Evolutionary conservation across 2,329 filamentous ascomycete species (phyloP).

Genomic region (Teratosphaeria epicoccoides): DNA sequence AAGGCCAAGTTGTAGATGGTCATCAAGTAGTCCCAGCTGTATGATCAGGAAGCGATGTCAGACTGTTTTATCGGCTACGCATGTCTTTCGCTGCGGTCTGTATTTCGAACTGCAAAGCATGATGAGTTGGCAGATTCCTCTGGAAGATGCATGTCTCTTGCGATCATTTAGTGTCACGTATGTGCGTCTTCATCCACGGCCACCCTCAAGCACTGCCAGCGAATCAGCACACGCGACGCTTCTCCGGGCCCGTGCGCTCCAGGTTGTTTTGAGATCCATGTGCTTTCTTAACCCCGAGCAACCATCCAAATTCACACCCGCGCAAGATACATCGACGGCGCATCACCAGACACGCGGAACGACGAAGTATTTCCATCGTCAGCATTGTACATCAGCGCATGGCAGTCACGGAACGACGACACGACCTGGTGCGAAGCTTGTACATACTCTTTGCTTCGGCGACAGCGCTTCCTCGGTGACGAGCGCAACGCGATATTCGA

Average conservation of each 20-base stretch:
- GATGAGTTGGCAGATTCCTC: too few relatives aligned
- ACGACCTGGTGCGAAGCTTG: slow-evolving; percentile 7
- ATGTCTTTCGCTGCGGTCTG: too few relatives aligned
- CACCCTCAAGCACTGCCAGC: background rate
- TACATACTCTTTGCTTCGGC: slow-evolving; percentile 6
- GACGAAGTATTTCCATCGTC: background rate
- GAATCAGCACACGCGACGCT: background rate
- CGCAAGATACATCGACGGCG: background rate
- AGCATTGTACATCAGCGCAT: slow-evolving; percentile 5
- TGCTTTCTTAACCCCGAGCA: background rate
- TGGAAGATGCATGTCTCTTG: too few relatives aligned
- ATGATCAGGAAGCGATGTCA: background rate
- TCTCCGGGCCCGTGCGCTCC: background rate
- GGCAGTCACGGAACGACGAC: slow-evolving; percentile 6
- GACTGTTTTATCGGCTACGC: too few relatives aligned
- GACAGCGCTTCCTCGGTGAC: background rate
- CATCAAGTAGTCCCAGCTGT: slow-evolving; percentile 16
- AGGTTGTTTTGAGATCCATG: background rate
- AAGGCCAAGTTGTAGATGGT: slow-evolving; percentile 65
- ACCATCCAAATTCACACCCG: background rate
- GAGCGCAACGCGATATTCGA: background rate
- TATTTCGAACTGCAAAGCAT: too few relatives aligned
- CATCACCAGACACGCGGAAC: background rate
- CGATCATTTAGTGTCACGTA: too few relatives aligned
- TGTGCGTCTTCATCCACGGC: background rate